These are phyloP conservation scores for Tulasnella sp. DNA, from an alignment of 768 basidiomycete genomes.

Conservation along the genomic window DNA sequence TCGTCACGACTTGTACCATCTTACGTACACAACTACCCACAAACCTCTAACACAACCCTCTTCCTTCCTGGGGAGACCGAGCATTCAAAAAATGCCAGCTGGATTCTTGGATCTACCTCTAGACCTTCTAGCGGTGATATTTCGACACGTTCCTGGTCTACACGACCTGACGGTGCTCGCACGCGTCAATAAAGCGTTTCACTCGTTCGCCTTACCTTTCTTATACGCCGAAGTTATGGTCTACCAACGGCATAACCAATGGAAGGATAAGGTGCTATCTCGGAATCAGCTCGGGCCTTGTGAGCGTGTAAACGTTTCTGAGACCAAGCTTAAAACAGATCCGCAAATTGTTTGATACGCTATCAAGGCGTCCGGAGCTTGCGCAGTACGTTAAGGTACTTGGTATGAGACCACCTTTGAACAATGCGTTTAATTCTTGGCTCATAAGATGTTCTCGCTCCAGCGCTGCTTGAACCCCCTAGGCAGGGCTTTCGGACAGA, in stretches of 20 bases:
- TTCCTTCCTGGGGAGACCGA: too few species aligned
- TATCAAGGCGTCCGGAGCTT: conserved; percentile 58
- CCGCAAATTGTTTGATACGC: conserved; percentile 61
- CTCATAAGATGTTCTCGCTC: background rate
- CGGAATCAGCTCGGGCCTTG: background rate
- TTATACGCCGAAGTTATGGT: conserved; percentile 66
- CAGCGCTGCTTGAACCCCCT: conserved; percentile 77
- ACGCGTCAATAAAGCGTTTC: conserved; percentile 62
- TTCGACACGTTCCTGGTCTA: conserved; percentile 56
- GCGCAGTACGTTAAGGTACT: conserved; percentile 61
- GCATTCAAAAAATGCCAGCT: background rate
- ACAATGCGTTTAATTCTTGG: background rate
- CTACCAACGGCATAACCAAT: conserved; percentile 71
- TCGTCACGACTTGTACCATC: background rate
- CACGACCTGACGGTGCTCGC: conserved; percentile 57
- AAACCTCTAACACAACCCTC: background rate
- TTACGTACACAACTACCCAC: background rate
- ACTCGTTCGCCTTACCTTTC: conserved; percentile 52
- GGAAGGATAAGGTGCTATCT: conserved; percentile 58
- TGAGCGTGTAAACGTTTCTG: background rate
- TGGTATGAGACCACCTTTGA: conserved; percentile 49
- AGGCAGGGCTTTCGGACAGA: conserved; percentile 48
- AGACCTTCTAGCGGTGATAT: conserved; percentile 63
- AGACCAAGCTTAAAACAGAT: conserved; percentile 51
- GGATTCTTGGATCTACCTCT: conserved; percentile 52